These are phyloP conservation scores for Monilinia fructigena DNA, from an alignment of 2,329 filamentous ascomycete species.

Conservation along the genomic window DNA sequence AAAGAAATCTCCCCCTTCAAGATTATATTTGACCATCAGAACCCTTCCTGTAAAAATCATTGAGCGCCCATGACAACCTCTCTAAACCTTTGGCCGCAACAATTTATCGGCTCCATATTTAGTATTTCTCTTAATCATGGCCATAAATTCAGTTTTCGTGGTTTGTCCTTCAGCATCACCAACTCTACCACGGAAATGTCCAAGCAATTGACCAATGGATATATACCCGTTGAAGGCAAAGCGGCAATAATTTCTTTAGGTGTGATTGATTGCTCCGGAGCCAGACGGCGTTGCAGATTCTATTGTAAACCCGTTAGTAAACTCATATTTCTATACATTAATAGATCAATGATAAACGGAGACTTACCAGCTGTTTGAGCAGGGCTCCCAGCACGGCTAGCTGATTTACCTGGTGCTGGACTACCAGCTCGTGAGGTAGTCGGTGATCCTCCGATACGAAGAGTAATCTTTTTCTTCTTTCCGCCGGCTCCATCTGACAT, in stretches of 20 bases:
- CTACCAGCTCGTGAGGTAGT: constrained; percentile 61
- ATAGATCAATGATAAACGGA: background rate
- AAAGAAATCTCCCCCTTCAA: background rate
- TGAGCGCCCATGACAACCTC: background rate
- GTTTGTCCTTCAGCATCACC: constrained; percentile 52
- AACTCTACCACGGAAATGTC: constrained; percentile 54
- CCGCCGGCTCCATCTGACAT: constrained; percentile 57
- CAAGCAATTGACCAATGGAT: constrained; percentile 53
- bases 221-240: constrained; percentile 55
- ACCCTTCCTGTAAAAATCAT: background rate
- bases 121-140: constrained; percentile 56
- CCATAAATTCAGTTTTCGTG: constrained; percentile 56
- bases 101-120: constrained; percentile 57
- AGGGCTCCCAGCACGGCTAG: constrained; percentile 40
- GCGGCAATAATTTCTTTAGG: constrained; percentile 55
- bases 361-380: constrained; percentile 28
- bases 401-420: constrained; percentile 44
- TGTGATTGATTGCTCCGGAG: constrained; percentile 48
- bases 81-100: constrained; percentile 38
- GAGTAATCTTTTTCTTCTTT: constrained; percentile 57
- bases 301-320: constrained; percentile 23
- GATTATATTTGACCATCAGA: background rate
- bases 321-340: background rate
- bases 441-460: constrained; percentile 48
- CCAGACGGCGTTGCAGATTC: constrained; percentile 21